Evolutionary conservation across 2,329 filamentous ascomycete genomes (phyloP).

Genomic region (Macrophomina tecta): DNA sequence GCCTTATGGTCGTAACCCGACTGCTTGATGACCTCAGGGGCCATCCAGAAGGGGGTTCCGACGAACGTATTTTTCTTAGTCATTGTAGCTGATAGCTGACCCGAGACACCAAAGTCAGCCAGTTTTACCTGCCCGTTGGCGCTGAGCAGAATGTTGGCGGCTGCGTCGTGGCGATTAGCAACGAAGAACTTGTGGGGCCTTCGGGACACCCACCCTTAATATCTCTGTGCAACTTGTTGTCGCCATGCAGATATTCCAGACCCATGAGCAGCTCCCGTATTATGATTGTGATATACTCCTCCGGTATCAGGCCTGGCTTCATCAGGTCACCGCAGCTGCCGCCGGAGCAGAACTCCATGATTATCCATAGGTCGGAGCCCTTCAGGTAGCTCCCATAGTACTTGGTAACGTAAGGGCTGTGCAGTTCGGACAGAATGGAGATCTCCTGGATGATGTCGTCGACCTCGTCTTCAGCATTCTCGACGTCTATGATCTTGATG

Average conservation of each 20-base stretch:
- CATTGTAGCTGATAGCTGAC: conserved; percentile 96
- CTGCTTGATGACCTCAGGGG: conserved; percentile 97
- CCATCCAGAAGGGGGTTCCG: conserved; percentile 99
- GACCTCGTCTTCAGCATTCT: conserved; percentile 98
- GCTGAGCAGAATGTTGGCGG: conserved; percentile 89
- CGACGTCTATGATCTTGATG: conserved; percentile 98
- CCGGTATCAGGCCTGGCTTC: conserved; percentile 88
- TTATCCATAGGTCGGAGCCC: conserved; percentile 96
- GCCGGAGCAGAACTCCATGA: conserved; percentile 98
- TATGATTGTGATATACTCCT: conserved; percentile 98
- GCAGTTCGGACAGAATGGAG: conserved; percentile 92
- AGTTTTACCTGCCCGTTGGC: conserved; percentile 95
- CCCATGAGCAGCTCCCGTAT: conserved; percentile 87
- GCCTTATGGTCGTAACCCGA: conserved; percentile 98
- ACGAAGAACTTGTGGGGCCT: background rate
- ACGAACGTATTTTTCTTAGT: conserved; percentile 99
- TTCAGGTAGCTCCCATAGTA: conserved; percentile 98
- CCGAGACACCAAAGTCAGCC: conserved; percentile 95
- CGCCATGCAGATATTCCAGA: conserved; percentile 88
- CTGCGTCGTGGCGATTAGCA: conserved; percentile 51
- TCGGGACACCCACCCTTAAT: conserved; percentile 76
- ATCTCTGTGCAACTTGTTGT: conserved; percentile 95
- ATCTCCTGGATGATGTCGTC: conserved; percentile 99
- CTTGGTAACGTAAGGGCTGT: conserved; percentile 95
- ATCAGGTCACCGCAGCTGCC: conserved; percentile 95